Evolutionary conservation across 169 alveolate species (phyloP), one percentile per base, ranked within the genome.

Genomic region (Cryptosporidium sp.): DNA sequence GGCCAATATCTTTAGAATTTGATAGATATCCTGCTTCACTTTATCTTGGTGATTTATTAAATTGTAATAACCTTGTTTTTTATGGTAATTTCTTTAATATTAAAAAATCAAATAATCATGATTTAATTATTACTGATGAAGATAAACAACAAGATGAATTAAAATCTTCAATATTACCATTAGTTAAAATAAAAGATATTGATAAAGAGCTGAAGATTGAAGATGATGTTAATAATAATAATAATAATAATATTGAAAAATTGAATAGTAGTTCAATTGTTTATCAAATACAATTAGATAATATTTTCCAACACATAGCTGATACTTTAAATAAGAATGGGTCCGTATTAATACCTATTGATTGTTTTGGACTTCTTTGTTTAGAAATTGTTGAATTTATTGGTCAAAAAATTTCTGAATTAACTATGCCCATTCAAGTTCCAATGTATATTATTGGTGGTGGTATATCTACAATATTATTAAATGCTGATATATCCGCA

Each of bases 21-120:
- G 89, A 80, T 18, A 80, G 89, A 48, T 80, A 80, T 31, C 89
- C 89, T 62, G 73, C 89, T 80, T 74, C 89, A 45, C 68, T 80
- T 7, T 62, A 43, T 48, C 75, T 80, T 18, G 70, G 52, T 80
- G 89, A 80, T 33, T 26, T 80, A 67, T n/a, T 62, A 41, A 50
- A 50, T 18, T 31, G 67, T 41, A 41, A 59, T 41, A 61, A 80
- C 41, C 65, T 80, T 16, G 75, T 80, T 62, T 80, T 48, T 67
- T 80, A 80, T 65, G 89, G 89, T 14, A 65, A 39, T 26, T 62
- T 48, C 26, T 41, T 5, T 23, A 10, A 12, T 73, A 59, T 14
- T 59, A 9, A 21, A 1, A 18, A 55, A 52, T 29, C 45, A 26
- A 50, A 48, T 23, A 48, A 18, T 8, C 16, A 9, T 12, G 4